Percentiles rank a stretch among this genome's conserved stretches.
Evolutionary conservation across 495 filamentous ascomycete species (phyloP).

Genomic region (Articulospora tetracladia): DNA sequence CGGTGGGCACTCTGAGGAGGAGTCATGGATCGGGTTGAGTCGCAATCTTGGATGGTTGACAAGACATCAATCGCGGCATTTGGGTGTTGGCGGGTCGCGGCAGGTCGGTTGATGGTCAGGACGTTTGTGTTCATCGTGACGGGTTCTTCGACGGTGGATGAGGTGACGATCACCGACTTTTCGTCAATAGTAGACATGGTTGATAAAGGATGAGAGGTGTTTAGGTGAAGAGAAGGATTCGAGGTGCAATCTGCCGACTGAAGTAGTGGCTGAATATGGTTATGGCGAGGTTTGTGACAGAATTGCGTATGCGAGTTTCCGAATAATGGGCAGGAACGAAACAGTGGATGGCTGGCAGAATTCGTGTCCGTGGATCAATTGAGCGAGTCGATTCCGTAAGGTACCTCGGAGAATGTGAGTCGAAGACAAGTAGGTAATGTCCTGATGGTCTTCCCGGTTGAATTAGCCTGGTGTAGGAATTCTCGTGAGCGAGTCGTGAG

Average conservation of each 20-base stretch:
- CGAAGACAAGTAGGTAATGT: neutral
- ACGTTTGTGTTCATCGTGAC: neutral
- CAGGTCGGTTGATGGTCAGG: conserved; percentile 6
- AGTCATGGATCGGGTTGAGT: conserved; percentile 5
- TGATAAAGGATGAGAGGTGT: neutral
- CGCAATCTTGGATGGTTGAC: conserved; percentile 10
- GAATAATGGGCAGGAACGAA: neutral
- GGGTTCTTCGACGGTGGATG: too few relatives aligned
- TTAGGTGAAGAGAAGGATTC: neutral
- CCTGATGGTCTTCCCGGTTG: neutral
- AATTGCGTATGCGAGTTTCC: neutral
- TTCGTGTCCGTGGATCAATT: neutral
- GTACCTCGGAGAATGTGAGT: neutral
- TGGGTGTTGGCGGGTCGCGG: neutral
- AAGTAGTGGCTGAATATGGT: neutral
- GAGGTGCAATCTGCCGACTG: neutral
- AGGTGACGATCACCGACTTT: too few relatives aligned
- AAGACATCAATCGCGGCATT: neutral
- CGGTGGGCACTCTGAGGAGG: neutral
- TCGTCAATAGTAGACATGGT: conserved; percentile 6
- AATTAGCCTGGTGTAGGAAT: neutral
- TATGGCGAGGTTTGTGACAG: neutral
- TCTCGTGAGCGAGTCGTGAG: neutral
- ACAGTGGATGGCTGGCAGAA: neutral
- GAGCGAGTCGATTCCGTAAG: neutral